Evolutionary conservation across 2,329 filamentous ascomycete species (phyloP), one percentile per base, ranked within the genome.

Genomic region (Akanthomyces muscarius): DNA sequence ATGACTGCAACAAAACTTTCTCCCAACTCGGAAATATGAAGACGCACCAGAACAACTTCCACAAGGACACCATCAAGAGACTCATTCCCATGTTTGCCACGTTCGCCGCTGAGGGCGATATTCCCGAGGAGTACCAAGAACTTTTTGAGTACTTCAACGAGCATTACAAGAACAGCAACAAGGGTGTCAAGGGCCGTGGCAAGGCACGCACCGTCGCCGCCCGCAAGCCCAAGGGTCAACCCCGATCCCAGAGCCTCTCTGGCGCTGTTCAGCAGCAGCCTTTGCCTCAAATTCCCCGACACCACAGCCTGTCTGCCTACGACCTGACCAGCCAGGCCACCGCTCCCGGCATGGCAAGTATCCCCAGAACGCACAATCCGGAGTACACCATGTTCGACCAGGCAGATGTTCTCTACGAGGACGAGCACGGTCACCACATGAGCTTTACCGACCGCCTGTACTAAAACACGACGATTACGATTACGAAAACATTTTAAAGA

Each of bases 121-220:
- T 93, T n/a, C 79, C 83, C 0, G 82, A 87, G 44, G 75, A 77
- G 5, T 91, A 97, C 70, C 87, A 85, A 65, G 88, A 92, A 64
- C 80, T 97, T 57, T 92, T 90, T 80, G 85, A 89, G 68, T 96
- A 97, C 77, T 95, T 98, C 72, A 84, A 88, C 4, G 83, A 83
- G 0, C 81, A 97, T n/a, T 97, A 97, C 83, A 97, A 96, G 80
- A 96, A 98, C 77, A 93, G 90, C 77, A 98, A 98, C 83, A 97
- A 97, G 76, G 95, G 95, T 1, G 97, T 98, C 80, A 98, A 97
- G 77, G 95, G 95, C 13, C 87, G 95, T 52, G 95, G 95, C 50
- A 95, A 94, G 73, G 90, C 93, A 69, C 83, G 91, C 63, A 87
- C 86, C 63, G 89, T 92, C 61, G 71, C 71, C 10, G 71, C 70